These are phyloP conservation scores for Penicillium hesseltinei DNA, from an alignment of 2,329 filamentous ascomycete species.

Conservation along the genomic window DNA sequence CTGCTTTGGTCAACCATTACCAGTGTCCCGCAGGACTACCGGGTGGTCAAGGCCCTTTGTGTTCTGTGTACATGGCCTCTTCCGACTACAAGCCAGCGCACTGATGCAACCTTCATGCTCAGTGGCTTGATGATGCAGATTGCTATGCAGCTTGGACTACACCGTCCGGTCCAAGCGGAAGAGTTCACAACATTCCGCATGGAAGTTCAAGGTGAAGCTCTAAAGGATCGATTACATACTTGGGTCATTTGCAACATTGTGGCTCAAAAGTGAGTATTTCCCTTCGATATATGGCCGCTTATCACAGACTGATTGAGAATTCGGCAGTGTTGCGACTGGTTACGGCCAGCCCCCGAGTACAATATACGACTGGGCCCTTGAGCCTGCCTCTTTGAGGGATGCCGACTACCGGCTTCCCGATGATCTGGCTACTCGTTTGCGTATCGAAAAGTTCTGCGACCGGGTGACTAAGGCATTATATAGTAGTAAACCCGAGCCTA, in stretches of 20 bases:
- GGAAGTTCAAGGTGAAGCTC: constrained; percentile 58
- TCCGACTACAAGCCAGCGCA: constrained; percentile 59
- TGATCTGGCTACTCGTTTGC: constrained; percentile 51
- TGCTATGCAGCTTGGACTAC: constrained; percentile 62
- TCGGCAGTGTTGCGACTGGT: constrained; percentile 57
- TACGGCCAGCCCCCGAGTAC: constrained; percentile 64
- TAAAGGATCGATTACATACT: constrained; percentile 62
- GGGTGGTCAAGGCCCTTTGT: constrained; percentile 62
- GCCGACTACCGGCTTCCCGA: constrained; percentile 49
- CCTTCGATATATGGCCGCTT: neutral
- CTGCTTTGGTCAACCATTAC: constrained; percentile 60
- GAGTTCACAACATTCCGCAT: constrained; percentile 50
- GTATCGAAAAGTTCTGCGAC: constrained; percentile 59
- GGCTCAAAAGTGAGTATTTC: constrained; percentile 56
- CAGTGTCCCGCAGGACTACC: constrained; percentile 59
- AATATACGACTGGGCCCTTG: constrained; percentile 58
- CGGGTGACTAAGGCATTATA: constrained; percentile 57
- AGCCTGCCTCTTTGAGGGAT: constrained; percentile 44
- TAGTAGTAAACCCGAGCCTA: constrained; percentile 54
- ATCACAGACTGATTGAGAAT: constrained; percentile 11
- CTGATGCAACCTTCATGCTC: constrained; percentile 63
- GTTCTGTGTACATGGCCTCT: constrained; percentile 63
- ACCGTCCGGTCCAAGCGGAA: constrained; percentile 61
- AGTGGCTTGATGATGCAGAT: constrained; percentile 65
- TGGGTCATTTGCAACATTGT: constrained; percentile 68